Base-by-base conservation (phyloP, 1,284 basidiomycete species). In the Cutaneotrichosporon sp. region DNA sequence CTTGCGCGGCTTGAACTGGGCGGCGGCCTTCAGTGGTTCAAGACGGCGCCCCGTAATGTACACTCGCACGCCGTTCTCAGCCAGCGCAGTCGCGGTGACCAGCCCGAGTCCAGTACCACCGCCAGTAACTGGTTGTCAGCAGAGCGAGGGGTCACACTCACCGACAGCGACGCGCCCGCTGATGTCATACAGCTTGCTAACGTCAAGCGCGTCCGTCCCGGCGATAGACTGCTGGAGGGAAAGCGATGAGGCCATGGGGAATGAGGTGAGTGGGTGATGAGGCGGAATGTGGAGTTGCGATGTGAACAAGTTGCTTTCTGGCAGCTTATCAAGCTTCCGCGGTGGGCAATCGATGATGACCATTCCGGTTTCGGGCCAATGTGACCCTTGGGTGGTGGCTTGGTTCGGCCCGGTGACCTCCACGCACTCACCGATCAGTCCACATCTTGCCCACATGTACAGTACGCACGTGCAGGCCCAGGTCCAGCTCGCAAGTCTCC, bases 31-130 rank as follows among this genome's bases (percentile, higher is more conserved):
- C 14, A 79, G 64, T 2, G 74, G 68, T 11, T 79, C 77, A n/a
- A 62, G 58, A 16, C 79, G 65, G n/a, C 79, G 65, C 18, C 77
- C 78, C 22, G 74, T 76, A 66, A 79, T 79, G 65, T 75, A 77
- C 11, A 80, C 79, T 50, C 69, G 72, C 13, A 74, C 74, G 11
- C 79, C 79, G 60, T 80, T 80, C 56, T 68, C 65, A 4, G 71
- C 73, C 42, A 76, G 73, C 0, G 75, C 72, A 22, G 66, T 64
- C 4, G 76, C 72, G n/a, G 74, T 72, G 18, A 72, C 71, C 67
- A 60, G 27, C 13, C 72, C 72, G 11, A 73, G 61, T 33, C 74
- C 74, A 4, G 70, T 74, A 10, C 72, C 74, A 38, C 72, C 72
- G 31, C 72, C 74, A 4, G 74, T 72, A 11, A 74, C 68, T 43